phyloP scores from a whole-genome alignment of 495 filamentous ascomycete species.

The Choiromyces venosus region DNA sequence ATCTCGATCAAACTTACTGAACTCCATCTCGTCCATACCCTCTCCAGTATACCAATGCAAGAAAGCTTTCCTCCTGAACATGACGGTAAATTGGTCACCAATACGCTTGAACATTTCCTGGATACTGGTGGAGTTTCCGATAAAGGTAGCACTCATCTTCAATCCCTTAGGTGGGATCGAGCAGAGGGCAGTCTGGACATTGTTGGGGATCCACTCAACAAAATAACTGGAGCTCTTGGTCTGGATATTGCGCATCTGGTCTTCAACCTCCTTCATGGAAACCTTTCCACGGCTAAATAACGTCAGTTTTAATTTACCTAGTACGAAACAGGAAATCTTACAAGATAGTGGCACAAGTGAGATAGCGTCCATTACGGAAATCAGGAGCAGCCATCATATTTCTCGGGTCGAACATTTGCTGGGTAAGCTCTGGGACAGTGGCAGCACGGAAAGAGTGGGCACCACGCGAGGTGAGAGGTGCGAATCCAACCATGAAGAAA shows the following conservation, averaged over 20 bases:
- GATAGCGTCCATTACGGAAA: conserved; percentile 98
- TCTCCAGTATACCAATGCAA: conserved; percentile 99
- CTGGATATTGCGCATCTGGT: conserved; percentile 99
- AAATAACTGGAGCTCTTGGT: conserved; percentile 99
- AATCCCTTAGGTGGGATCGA: conserved; percentile 95
- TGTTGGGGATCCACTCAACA: conserved; percentile 99
- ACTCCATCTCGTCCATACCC: conserved; percentile 99
- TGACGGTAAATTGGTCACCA: conserved; percentile 98
- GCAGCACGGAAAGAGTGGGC: conserved; percentile 92
- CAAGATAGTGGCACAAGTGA: conserved; percentile 99
- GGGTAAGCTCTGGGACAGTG: conserved; percentile 93
- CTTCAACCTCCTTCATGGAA: conserved; percentile 99
- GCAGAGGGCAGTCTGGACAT: conserved; percentile 98
- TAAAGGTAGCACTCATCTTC: conserved; percentile 98
- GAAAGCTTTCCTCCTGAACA: conserved; percentile 99
- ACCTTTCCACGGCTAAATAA: conserved; percentile 81
- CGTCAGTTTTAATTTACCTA: conserved; percentile 39
- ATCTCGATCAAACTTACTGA: conserved; percentile 44
- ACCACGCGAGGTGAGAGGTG: conserved; percentile 94
- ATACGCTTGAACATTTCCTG: conserved; percentile 99
- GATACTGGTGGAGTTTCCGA: conserved; percentile 98
- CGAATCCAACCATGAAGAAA: conserved; percentile 99
- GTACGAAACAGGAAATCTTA: conserved; percentile 20
- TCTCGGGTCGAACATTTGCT: conserved; percentile 99
- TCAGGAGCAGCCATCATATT: conserved; percentile 99